Evolutionary conservation across 352 stramenopile species (phyloP), one percentile per base, ranked within the genome.

Genomic region (Pythium coloratum): DNA sequence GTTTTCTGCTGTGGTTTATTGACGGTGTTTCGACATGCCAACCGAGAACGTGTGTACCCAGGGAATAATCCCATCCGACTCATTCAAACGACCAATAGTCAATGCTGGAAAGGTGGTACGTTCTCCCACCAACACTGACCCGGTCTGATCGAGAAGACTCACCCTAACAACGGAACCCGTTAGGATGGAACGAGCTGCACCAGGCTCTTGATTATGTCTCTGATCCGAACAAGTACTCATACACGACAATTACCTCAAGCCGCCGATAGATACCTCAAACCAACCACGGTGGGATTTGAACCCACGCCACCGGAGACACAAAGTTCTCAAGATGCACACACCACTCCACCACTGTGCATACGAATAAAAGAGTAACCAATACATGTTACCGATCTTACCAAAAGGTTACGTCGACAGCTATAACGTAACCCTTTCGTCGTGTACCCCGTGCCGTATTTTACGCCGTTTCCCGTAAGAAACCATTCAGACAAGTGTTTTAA

Each of bases 221-320:
- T 33, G 59, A 71, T 71, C 66, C 54, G 49, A 34, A 62, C 50
- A 38, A 76, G 62, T 58, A 62, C 58, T 73, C 59, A 34, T 70
- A 73, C 70, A 70, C 62, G 66, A 73, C 67, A 75, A 64, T 72
- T 74, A 74, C 62, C 55, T 66, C 67, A 69, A 71, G 58, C 65
- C n/a, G 44, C n/a, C 42, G 20, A 44, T 24, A 64, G 55, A 62
- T 54, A 56, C 58, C 26, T 56, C 58, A n/a, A 20, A 47, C 46
- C 51, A 56, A 56, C 58, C 58, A n/a, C 16, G 54, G 58, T 47
- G 58, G 58, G 58, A 56, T 47, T 64, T 36, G 58, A 64, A 56
- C 58, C 58, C 58, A 47, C 58, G 46, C 30, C 32, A 33, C 58
- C n/a, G 42, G 55, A 46, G 42, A 44, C 58, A 56, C 13, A 64